Conservation (phyloP, 352 stramenopile genomes). For the Globisporangium solare region DNA sequence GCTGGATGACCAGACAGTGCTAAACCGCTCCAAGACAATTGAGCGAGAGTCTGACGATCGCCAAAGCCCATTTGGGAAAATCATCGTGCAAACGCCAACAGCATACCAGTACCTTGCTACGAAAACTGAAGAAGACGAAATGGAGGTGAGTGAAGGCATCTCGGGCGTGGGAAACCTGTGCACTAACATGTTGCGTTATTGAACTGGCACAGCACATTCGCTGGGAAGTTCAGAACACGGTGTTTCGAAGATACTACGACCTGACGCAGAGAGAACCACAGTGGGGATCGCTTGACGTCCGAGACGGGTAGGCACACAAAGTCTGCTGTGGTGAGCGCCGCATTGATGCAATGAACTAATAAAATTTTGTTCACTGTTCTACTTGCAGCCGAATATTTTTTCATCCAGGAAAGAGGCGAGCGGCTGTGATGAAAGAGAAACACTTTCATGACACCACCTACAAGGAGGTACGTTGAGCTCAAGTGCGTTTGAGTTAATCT, state of each 20-base stretch:
- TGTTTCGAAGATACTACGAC: slow-evolving; percentile 57
- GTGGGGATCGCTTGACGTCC: slow-evolving; percentile 50
- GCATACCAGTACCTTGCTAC: slow-evolving; percentile 54
- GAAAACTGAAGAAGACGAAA: slow-evolving; percentile 65
- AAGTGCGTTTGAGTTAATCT: too few relatives aligned
- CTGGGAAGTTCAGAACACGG: slow-evolving; percentile 62
- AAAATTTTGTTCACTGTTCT: neutral
- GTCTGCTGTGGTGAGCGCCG: too few relatives aligned
- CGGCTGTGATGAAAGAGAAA: slow-evolving; percentile 66
- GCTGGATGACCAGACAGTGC: slow-evolving; percentile 48
- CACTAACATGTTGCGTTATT: slow-evolving; percentile 6
- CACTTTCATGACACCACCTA: slow-evolving; percentile 64
- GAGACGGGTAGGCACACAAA: slow-evolving; percentile 29
- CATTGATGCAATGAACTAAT: neutral
- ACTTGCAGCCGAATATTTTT: slow-evolving; percentile 54
- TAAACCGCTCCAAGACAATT: slow-evolving; percentile 37
- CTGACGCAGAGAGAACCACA: slow-evolving; percentile 48
- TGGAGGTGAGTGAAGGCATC: slow-evolving; percentile 41
- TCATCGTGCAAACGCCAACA: slow-evolving; percentile 27
- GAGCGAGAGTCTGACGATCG: slow-evolving; percentile 40
- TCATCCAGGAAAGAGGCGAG: slow-evolving; percentile 47
- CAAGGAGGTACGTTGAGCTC: slow-evolving; percentile 23
- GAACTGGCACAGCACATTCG: slow-evolving; percentile 41
- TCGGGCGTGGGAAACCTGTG: neutral
- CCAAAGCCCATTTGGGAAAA: slow-evolving; percentile 25